Evolutionary conservation across 2,329 filamentous ascomycete genomes (phyloP), one percentile per base, ranked within the genome.

Genomic region (Myriosclerotinia duriaeana): DNA sequence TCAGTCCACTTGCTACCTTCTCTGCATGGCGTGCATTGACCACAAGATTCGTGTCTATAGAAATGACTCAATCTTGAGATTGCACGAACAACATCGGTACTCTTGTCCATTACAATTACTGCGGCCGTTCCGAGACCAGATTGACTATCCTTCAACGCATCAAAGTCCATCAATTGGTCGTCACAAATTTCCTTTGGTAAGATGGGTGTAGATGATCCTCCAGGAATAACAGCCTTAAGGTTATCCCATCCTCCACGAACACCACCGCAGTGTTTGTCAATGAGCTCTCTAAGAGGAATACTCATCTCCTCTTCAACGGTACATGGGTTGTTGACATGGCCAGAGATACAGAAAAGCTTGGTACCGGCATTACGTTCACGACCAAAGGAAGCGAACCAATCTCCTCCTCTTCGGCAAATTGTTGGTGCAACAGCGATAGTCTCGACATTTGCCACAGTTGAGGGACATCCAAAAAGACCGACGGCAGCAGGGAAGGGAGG

Each of bases 271-370:
- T 99, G 95, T 83, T 92, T 95, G 71, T 99, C 95, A 75, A 99
- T 98, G 70, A 99, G 87, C 80, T 99, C 95, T 54, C 91, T 89
- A 68, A 99, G 87, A 53, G 95, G 90, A 73, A 99, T 99, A 63
- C 92, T 96, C 95, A 99, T 99, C 82, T 99, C 95, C 82, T 99
- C 95, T 80, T 99, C 95, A 69, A 99, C 95, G 0, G 95, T 98
- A 79, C 87, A 92, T 65, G 95, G 95, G 83, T 98, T 96, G 86
- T 99, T 99, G 82, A 99, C 95, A 79, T 98, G 92, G 38, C 95
- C 95, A 65, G 94, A 98, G 78, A 99, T 98, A 80, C 93, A 97
- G 84, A 90, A 99, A 53, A 99, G 90, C 85, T 99, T 99, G 71
- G 95, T 99, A 75, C 95, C 95, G 74, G 92, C 86, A 82, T 99